Evolutionary conservation across 2,329 filamentous ascomycete species (phyloP), one percentile per base, ranked within the genome.

Genomic region (Pyrenochaeta sp.): DNA sequence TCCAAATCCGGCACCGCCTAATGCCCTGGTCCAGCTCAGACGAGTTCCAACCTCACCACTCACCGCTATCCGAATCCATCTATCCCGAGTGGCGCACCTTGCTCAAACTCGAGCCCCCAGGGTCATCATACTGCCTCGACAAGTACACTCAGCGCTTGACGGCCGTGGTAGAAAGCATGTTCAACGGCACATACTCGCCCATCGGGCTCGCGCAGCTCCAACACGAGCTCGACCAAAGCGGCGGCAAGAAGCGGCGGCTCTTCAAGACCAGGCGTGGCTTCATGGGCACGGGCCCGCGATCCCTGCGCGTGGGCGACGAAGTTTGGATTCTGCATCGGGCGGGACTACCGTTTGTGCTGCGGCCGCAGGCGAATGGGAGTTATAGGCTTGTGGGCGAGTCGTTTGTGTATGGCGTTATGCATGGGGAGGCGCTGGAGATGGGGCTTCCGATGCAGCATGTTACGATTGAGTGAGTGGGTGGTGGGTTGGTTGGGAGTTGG

Each of bases 41-140:
- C 27, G 51, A 55, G 17, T 65, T 65, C 21, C 61, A 65, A 35
- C 61, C 58, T 1, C 58, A 65, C 23, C 51, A 62, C 30, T 44
- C 53, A 2, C 61, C 60, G 4, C 30, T 60, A 7, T 61, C 60
- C 19, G 55, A 63, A 3, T 55, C 48, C 1, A 58, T 58, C 9
- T 60, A 63, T 22, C 61, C 61, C 9, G 58, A 65, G 36, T 63
- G 61, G 61, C 45, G 52, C 11, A 59, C 49, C 4, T 39, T 65
- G 11, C 53, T 65, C 13, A 21, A 42, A 14, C 48, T 59, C 10
- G 56, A 65, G 32, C 59, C 58, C 8, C 6, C 20, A 8, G 37
- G 37, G 3, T 63, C 61, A 9, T 44, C 51, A 1, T 61, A 57
- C 40, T 47, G 23, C 19, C 31, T 60, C 1, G 31, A 32, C 1